These are phyloP conservation scores for Hordeum pubiflorum DNA, from an alignment of 202 grass and related monocot species.

Conservation along the genomic window DNA sequence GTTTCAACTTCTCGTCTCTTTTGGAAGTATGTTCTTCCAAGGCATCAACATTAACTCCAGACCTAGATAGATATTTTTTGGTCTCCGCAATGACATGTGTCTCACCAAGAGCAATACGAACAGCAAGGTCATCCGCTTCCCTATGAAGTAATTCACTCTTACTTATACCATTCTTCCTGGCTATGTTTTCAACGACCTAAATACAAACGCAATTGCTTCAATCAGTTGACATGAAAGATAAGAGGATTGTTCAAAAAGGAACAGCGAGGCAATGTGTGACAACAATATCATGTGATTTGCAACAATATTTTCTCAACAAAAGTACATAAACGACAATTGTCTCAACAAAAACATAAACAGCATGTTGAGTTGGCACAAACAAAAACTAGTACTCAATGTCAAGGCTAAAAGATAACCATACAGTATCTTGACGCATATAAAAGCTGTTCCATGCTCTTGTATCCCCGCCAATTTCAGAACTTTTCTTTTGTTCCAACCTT, in stretches of 20 bases:
- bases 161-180: constrained; percentile 83
- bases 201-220: neutral
- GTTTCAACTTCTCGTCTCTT: constrained; percentile 72
- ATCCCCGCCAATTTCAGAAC: constrained; percentile 80
- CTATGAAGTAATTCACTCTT: constrained; percentile 82
- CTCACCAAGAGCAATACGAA: constrained; percentile 84
- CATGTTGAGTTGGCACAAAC: neutral
- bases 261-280: neutral
- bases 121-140: constrained; percentile 84
- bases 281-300: neutral
- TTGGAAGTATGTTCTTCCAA: constrained; percentile 79
- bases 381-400: constrained; percentile 16
- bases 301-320: neutral
- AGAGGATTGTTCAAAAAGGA: neutral
- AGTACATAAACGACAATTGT: neutral
- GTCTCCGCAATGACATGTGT: constrained; percentile 79
- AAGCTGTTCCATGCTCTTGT: constrained; percentile 88
- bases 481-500: constrained; percentile 73
- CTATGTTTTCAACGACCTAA: constrained; percentile 89
- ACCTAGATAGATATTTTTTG: constrained; percentile 78
- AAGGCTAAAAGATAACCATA: constrained; percentile 40
- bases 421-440: constrained; percentile 86
- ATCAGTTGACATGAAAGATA: neutral
- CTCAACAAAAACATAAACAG: neutral
- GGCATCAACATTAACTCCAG: constrained; percentile 67